phyloP scores from a whole-genome alignment of 2,329 filamentous ascomycete genomes.

The Cadophora sp. region DNA sequence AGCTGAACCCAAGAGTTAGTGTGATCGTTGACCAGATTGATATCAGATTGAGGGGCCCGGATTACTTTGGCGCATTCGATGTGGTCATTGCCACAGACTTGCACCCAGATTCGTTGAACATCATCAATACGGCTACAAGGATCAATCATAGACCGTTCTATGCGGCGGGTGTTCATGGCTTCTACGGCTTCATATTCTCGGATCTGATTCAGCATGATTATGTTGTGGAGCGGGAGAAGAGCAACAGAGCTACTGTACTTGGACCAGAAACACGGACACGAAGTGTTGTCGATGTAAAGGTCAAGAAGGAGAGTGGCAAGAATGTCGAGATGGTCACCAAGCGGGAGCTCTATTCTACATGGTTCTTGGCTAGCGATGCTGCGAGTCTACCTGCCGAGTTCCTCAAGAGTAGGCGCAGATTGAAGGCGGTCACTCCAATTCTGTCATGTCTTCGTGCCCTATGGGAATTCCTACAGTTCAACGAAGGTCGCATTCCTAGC shows the following conservation, averaged over 20 bases:
- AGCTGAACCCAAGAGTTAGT: conserved; percentile 87
- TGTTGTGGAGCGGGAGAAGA: conserved; percentile 82
- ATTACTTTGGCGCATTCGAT: conserved; percentile 82
- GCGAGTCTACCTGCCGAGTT: conserved; percentile 76
- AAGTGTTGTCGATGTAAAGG: conserved; percentile 73
- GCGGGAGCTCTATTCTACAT: conserved; percentile 87
- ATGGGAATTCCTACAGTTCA: conserved; percentile 80
- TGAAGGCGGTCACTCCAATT: conserved; percentile 79
- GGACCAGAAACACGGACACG: conserved; percentile 79
- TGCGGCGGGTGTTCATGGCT: conserved; percentile 82
- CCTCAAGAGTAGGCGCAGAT: conserved; percentile 69
- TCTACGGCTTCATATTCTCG: conserved; percentile 95
- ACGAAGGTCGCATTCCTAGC: conserved; percentile 60
- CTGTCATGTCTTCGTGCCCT: conserved; percentile 87
- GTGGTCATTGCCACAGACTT: conserved; percentile 91
- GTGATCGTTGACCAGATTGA: conserved; percentile 74
- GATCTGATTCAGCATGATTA: conserved; percentile 92
- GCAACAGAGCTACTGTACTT: conserved; percentile 70
- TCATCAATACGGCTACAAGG: conserved; percentile 87
- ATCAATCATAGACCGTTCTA: conserved; percentile 84
- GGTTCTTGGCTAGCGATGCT: conserved; percentile 80
- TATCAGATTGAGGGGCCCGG: conserved; percentile 70
- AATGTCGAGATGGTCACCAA: conserved; percentile 88
- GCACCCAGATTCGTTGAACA: conserved; percentile 73
- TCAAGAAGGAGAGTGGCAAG: conserved; percentile 73